Evolutionary conservation across 1,139 yeast genomes (phyloP), one percentile per base, ranked within the genome.

Genomic region (Debaryomycetaceae sp.): DNA sequence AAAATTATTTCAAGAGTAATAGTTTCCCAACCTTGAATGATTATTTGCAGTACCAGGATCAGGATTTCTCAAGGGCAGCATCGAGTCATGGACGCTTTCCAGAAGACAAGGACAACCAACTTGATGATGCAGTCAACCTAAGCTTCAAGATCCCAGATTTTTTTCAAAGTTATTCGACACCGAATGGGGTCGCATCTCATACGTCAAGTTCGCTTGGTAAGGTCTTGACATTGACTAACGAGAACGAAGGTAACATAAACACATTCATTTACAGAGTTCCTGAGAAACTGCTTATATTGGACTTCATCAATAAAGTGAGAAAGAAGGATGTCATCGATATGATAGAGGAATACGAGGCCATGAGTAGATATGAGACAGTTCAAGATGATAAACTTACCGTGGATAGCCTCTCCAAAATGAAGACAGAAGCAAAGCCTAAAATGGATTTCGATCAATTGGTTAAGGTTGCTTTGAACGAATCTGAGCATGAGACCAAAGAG

Each of bases 211-310:
- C 63, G 23, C 58, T 74, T 42, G 57, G 65, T 13, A 68, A 70
- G 49, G 56, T 72, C 4, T 63, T 76, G 45, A 69, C 75, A 33
- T 63, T 75, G 52, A 59, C 70, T 2, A 53, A 54, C 36, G 56
- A 52, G 35, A 72, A 76, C 38, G 58, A 57, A 20, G 46, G 51
- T 20, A 53, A 52, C n/a, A 39, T 55, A 6, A 54, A 49, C 33
- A 75, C 80, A 33, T 72, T 80, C 42, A 72, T 86, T 1, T 85
- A 83, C 60, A 68, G 86, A 46, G 56, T 90, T 2, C 87, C 90
- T 0, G 96, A 89, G 53, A 75, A 75, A 40, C 85, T 89, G 56
- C 74, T 93, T 5, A 66, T 86, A 40, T 65, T 90, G 31, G 96
- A 91, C 60, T 93, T 93, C 58, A 62, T 87, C 34, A 80, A 80